Evolutionary conservation across 495 filamentous ascomycete genomes (phyloP), one percentile per base, ranked within the genome.

Genomic region (Xylaria scruposa): DNA sequence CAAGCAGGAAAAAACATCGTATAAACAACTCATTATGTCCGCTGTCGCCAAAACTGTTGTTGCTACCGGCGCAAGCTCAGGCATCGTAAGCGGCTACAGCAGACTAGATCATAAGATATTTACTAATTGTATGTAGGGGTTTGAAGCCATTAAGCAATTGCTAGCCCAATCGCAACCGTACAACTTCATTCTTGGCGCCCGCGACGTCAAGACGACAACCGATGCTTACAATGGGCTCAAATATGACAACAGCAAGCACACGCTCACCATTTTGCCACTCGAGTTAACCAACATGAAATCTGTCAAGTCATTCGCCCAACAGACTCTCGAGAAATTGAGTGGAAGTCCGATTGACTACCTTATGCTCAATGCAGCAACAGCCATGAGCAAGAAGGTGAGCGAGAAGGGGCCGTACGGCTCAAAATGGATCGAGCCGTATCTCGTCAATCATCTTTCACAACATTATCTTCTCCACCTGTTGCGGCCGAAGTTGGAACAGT

Each of bases 401-500:
- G 59, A 68, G 19, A 77, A 78, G 2, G 78, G 77, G 1, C 76
- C 78, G 0, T 38, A 78, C 21, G 78, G 80, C 21, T 78, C 78
- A 6, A 83, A 80, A 63, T 84, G 82, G 82, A 77, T 79, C 61
- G 78, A 84, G 73, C 19, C 74, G 0, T 81, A 79, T 40, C 71
- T 84, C 17, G 82, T 85, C 2, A 85, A 85, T 49, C 82, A 85
- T 66, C 75, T 85, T 33, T 81, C 83, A n/a, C 83, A 85, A 31
- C 83, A 85, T 70, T 84, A 84, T 61, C 81, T 85, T 9, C 63
- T 76, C 12, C 82, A 85, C 47, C 62, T 84, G 10, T 75, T 85
- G 26, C 74, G 74, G 36, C 72, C 81, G 33, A 84, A 83, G 64
- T 73, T 84, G n/a, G 78, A 81, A 29, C 71, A 73, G 4, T 81